Percentiles rank a stretch among this genome's conserved stretches.
Evolutionary conservation across 192 early-diverging fungal genomes (phyloP).

Genomic region (Coemansia sp.): DNA sequence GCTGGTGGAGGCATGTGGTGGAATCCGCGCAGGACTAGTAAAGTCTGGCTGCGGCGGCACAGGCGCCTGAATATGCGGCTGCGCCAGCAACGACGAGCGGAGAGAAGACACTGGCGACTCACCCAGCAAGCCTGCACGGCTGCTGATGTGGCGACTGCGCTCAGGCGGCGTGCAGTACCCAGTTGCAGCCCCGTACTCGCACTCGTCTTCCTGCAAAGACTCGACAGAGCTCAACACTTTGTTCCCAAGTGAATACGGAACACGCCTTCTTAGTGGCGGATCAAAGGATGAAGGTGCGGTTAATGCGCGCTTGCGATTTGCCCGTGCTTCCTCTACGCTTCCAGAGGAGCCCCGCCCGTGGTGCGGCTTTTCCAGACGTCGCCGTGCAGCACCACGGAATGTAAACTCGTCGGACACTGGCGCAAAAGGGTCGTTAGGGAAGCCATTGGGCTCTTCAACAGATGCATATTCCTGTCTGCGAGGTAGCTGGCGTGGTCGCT

Average conservation of each 20-base stretch:
- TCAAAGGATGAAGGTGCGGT: slow-evolving; percentile 52
- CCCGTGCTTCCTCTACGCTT: slow-evolving; percentile 1
- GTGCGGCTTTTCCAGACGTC: slow-evolving; percentile 38
- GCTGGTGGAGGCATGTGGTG: slow-evolving; percentile 7
- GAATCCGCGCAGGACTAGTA: neutral
- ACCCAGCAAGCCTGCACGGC: slow-evolving; percentile 21
- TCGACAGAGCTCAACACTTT: slow-evolving; percentile 11
- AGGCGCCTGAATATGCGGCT: slow-evolving; percentile 4
- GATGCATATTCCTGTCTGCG: slow-evolving; percentile 10
- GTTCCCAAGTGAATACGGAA: slow-evolving; percentile 10
- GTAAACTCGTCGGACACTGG: slow-evolving; percentile 35
- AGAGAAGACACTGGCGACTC: slow-evolving; percentile 51
- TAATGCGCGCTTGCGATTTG: slow-evolving; percentile 48
- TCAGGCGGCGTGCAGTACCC: slow-evolving; percentile 23
- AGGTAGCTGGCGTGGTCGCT: neutral
- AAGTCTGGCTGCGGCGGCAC: neutral
- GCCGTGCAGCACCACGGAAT: slow-evolving; percentile 42
- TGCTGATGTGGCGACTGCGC: slow-evolving; percentile 23
- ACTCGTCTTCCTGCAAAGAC: slow-evolving; percentile 27
- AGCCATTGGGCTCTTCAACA: neutral
- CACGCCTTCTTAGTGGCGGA: slow-evolving; percentile 18
- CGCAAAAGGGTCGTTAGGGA: slow-evolving; percentile 26
- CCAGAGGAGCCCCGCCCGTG: slow-evolving; percentile 9
- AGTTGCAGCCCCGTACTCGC: slow-evolving; percentile 7
- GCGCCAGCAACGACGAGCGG: slow-evolving; percentile 45